Evolutionary conservation across 2,329 filamentous ascomycete species (phyloP).

Genomic region (Chrysoporthe austroafricana): DNA sequence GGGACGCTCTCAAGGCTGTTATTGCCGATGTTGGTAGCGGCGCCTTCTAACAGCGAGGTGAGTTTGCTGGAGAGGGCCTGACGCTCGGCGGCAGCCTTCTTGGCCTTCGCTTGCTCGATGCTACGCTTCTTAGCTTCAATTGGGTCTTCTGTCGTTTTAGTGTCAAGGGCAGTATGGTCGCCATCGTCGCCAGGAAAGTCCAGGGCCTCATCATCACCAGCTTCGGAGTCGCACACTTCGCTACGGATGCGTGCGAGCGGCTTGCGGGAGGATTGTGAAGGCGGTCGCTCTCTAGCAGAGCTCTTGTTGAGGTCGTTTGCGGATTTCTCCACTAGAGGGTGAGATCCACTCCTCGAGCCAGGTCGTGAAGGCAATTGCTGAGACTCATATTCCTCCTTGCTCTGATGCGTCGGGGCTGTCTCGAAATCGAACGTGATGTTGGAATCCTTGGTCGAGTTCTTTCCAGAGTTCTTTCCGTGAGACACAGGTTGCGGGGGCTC

Average conservation of each 20-base stretch:
- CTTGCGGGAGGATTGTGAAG: slow-evolving; percentile 21
- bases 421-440: slow-evolving; percentile 33
- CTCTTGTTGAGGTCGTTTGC: slow-evolving; percentile 48
- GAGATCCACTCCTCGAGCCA: slow-evolving; percentile 35
- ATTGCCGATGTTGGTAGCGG: slow-evolving; percentile 26
- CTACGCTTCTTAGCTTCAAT: slow-evolving; percentile 22
- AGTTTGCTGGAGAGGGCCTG: slow-evolving; percentile 48
- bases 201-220: slow-evolving; percentile 29
- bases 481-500: slow-evolving; percentile 11
- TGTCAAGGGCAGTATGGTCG: slow-evolving; percentile 11
- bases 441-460: slow-evolving; percentile 12
- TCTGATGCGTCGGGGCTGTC: slow-evolving; percentile 40
- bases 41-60: slow-evolving; percentile 45
- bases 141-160: slow-evolving; percentile 8
- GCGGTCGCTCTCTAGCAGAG: slow-evolving; percentile 38
- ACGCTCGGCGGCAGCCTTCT: slow-evolving; percentile 40
- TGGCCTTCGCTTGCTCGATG: slow-evolving; percentile 28
- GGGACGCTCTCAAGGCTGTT: slow-evolving; percentile 3
- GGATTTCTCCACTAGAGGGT: slow-evolving; percentile 47
- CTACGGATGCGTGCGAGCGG: slow-evolving; percentile 41
- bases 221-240: slow-evolving; percentile 46
- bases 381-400: not conserved
- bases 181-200: slow-evolving; percentile 19
- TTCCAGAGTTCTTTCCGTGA: slow-evolving; percentile 8
- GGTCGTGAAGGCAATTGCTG: slow-evolving; percentile 28